phyloP scores from a whole-genome alignment of 1,284 basidiomycete species.

The Fistulinella cinereoalba region DNA sequence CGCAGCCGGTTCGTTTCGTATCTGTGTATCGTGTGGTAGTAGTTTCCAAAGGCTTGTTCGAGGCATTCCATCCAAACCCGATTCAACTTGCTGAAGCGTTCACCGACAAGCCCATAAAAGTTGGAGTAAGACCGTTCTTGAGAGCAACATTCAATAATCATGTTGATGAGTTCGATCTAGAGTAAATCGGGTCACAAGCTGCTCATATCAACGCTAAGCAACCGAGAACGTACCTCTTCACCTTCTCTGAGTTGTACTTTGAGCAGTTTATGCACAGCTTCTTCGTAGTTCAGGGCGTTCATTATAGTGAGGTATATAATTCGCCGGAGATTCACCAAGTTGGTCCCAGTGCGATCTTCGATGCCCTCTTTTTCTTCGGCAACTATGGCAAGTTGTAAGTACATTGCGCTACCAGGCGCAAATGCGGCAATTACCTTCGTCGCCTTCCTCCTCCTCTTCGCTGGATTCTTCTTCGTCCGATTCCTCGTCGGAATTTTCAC shows the following conservation, averaged over 20 bases:
- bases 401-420: too few species aligned
- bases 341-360: constrained; percentile 92
- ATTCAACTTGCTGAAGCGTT: constrained; percentile 95
- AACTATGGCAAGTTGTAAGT: constrained; percentile 34
- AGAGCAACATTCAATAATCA: constrained; percentile 99
- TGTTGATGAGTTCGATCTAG: constrained; percentile 93
- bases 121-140: constrained; percentile 96
- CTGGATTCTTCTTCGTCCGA: constrained; percentile 58
- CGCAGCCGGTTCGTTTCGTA: constrained; percentile 98
- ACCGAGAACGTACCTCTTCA: constrained; percentile 67
- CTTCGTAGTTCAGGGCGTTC: constrained; percentile 97
- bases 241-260: constrained; percentile 92
- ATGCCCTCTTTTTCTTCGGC: constrained; percentile 84
- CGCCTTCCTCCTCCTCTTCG: constrained; percentile 59
- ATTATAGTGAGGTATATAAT: constrained; percentile 98
- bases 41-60: constrained; percentile 85
- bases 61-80: constrained; percentile 90
- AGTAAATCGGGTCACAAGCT: neutral
- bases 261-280: constrained; percentile 96
- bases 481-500: constrained; percentile 76
- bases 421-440: constrained; percentile 49
- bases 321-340: constrained; percentile 91
- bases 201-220: neutral
- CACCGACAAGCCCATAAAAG: constrained; percentile 95
- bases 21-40: constrained; percentile 96